Evolutionary conservation across 371 early-diverging fungal genomes (phyloP).

Genomic region (Mucor lusitanicus): DNA sequence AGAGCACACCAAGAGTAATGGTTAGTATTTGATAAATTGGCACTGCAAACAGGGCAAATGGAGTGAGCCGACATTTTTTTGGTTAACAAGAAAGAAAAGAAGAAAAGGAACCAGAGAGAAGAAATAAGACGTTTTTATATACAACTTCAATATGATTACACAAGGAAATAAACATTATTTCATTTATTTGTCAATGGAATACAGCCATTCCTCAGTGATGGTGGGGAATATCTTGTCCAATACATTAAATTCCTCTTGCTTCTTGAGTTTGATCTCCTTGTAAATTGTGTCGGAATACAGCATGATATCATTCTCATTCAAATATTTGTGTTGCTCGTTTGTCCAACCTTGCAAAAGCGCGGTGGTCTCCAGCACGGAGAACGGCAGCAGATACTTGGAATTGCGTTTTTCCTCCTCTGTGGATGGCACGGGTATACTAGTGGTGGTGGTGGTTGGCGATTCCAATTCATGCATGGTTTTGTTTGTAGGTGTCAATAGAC

Average conservation of each 20-base stretch:
- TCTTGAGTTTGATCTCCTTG: slow-evolving; percentile 25
- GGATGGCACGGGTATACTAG: neutral
- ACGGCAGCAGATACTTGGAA: slow-evolving; percentile 24
- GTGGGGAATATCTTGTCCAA: slow-evolving; percentile 23
- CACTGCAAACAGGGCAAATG: slow-evolving; percentile 23
- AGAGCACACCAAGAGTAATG: slow-evolving; percentile 31
- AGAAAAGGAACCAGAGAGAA: neutral
- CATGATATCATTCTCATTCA: neutral
- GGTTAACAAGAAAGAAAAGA: neutral
- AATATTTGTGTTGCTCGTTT: slow-evolving; percentile 9
- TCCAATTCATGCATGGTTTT: slow-evolving; percentile 1
- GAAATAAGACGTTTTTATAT: neutral
- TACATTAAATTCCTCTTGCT: slow-evolving; percentile 15
- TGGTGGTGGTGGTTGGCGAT: neutral
- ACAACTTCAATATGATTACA: neutral
- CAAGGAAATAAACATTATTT: slow-evolving; percentile 8
- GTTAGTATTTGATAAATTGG: slow-evolving; percentile 13
- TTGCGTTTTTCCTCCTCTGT: slow-evolving; percentile 14
- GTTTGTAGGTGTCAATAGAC: slow-evolving; percentile 11
- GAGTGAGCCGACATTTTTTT: neutral
- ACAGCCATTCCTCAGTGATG: slow-evolving; percentile 29
- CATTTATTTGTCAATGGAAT: slow-evolving; percentile 10
- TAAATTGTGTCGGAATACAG: slow-evolving; percentile 20
- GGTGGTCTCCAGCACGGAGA: slow-evolving; percentile 14
- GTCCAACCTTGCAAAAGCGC: slow-evolving; percentile 20